phyloP scores from a whole-genome alignment of 2,329 filamentous ascomycete species.

The Fonsecaea multimorphosa region DNA sequence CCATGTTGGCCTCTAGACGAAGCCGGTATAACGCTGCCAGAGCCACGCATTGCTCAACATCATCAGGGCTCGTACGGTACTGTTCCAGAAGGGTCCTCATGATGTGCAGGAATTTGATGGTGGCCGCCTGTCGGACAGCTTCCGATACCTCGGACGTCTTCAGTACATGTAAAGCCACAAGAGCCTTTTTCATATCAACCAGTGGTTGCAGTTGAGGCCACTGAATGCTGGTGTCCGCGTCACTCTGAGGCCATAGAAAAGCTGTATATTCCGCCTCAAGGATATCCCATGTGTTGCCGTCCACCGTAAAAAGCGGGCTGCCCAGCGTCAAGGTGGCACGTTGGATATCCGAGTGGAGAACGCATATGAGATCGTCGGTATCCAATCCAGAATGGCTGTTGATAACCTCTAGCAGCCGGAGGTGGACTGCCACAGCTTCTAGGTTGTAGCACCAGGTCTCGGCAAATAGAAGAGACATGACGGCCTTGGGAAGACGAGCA shows the following conservation, averaged over 20 bases:
- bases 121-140: constrained; percentile 9
- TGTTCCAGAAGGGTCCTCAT: constrained; percentile 12
- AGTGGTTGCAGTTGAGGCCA: neutral
- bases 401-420: constrained; percentile 13
- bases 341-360: constrained; percentile 23
- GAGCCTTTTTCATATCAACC: constrained; percentile 13
- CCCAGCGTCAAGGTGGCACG: constrained; percentile 15
- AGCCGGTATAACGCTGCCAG: constrained; percentile 20
- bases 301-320: constrained; percentile 11
- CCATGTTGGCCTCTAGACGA: constrained; percentile 18
- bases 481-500: constrained; percentile 10
- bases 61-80: constrained; percentile 14
- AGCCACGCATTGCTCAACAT: constrained; percentile 14
- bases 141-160: neutral
- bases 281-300: constrained; percentile 9
- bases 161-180: constrained; percentile 8
- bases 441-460: constrained; percentile 21
- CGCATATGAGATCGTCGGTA: constrained; percentile 12
- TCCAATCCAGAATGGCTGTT: constrained; percentile 17
- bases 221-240: neutral
- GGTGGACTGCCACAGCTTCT: constrained; percentile 15
- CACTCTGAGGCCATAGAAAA: neutral
- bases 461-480: constrained; percentile 17
- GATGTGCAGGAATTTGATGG: constrained; percentile 19
- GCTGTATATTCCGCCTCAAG: constrained; percentile 11